Percentiles rank a stretch among this genome's conserved stretches.
phyloP scores from a whole-genome alignment of 192 early-diverging fungal species.

The Radiomyces spectabilis region DNA sequence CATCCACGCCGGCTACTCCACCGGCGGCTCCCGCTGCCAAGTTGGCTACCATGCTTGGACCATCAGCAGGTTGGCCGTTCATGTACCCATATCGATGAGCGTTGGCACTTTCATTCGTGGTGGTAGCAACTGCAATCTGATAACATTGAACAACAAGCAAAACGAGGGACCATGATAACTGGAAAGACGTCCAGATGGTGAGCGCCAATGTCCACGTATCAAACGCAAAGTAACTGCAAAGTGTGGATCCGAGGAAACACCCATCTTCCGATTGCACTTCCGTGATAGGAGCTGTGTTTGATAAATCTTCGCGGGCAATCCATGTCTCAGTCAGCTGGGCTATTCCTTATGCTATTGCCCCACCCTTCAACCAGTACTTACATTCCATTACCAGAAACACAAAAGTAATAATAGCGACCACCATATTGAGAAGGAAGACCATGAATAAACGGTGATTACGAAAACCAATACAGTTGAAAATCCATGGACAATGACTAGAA shows the following conservation, averaged over 20 bases:
- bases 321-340: neutral
- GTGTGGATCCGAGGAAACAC: conserved; percentile 48
- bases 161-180: conserved; percentile 78
- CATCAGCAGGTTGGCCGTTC: conserved; percentile 10
- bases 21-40: conserved; percentile 35
- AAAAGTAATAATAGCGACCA: conserved; percentile 52
- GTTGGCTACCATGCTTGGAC: conserved; percentile 25
- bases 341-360: neutral
- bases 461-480: conserved; percentile 88
- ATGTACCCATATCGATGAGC: conserved; percentile 59
- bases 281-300: neutral
- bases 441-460: conserved; percentile 87
- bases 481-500: conserved; percentile 90
- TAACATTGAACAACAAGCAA: conserved; percentile 67
- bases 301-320: neutral
- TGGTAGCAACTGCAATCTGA: conserved; percentile 71
- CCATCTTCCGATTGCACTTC: conserved; percentile 8
- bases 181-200: conserved; percentile 66
- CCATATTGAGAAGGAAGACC: conserved; percentile 64
- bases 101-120: conserved; percentile 90
- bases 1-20: conserved; percentile 22
- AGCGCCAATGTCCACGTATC: conserved; percentile 67
- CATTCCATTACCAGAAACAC: conserved; percentile 55
- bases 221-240: conserved; percentile 70
- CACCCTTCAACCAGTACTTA: conserved; percentile 29